phyloP scores from a whole-genome alignment of 2,329 filamentous ascomycete species.

The Penicillium sp. region DNA sequence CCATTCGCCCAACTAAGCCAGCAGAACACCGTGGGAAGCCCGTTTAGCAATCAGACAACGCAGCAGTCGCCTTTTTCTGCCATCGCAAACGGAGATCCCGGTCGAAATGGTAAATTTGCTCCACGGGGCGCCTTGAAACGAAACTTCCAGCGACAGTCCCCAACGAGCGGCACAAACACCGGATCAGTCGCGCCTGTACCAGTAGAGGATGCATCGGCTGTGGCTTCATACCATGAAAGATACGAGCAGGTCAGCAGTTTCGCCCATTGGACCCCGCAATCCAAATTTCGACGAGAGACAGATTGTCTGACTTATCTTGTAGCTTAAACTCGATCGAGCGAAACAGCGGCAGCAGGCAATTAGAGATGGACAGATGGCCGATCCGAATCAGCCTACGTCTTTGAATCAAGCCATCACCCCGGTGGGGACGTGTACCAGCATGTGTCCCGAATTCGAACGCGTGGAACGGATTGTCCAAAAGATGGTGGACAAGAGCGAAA shows the following conservation, averaged over 20 bases:
- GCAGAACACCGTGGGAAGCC: constrained; percentile 12
- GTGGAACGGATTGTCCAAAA: constrained; percentile 61
- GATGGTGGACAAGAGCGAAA: constrained; percentile 61
- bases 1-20: constrained; percentile 29
- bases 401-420: constrained; percentile 61
- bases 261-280: not conserved
- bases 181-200: constrained; percentile 8
- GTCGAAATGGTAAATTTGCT: constrained; percentile 6
- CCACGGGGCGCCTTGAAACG: constrained; percentile 2
- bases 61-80: constrained; percentile 24
- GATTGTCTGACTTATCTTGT: constrained; percentile 10
- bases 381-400: constrained; percentile 60
- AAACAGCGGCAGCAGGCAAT: constrained; percentile 53
- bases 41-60: constrained; percentile 14
- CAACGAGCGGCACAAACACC: constrained; percentile 7
- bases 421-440: constrained; percentile 60
- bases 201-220: constrained; percentile 24
- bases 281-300: not conserved
- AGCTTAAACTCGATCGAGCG: constrained; percentile 53
- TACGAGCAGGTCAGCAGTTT: constrained; percentile 36
- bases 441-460: constrained; percentile 64
- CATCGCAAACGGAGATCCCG: constrained; percentile 14
- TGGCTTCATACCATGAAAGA: constrained; percentile 33
- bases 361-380: constrained; percentile 53
- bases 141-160: constrained; percentile 12